Percentiles rank a stretch among this genome's conserved stretches.
Conservation (phyloP, 306 rosid genomes). For the Datisca glomerata region DNA sequence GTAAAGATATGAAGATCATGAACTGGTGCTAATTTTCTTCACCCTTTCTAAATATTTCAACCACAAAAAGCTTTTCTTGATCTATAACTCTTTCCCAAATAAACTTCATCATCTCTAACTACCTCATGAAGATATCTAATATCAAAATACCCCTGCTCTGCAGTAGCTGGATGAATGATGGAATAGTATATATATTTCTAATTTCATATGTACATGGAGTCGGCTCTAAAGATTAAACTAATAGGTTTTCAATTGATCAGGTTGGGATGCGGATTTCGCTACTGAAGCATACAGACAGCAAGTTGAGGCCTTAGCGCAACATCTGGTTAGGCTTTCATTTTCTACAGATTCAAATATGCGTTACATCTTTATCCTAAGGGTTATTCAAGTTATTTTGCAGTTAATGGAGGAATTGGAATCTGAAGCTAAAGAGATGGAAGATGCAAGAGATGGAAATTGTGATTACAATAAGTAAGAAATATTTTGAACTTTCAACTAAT, state of each 20-base stretch:
- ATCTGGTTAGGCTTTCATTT: slow-evolving; percentile 43
- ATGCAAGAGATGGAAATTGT: slow-evolving; percentile 50
- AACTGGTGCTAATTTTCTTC: no score
- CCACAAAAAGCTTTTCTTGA: no score
- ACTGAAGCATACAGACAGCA: slow-evolving; percentile 96
- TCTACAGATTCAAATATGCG: neutral
- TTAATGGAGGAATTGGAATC: slow-evolving; percentile 88
- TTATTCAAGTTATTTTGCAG: slow-evolving; percentile 18
- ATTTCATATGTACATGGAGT: no score
- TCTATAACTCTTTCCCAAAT: no score
- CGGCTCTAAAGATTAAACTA: no score
- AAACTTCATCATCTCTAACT: no score
- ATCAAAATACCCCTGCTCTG: no score
- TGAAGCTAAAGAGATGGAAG: slow-evolving; percentile 80
- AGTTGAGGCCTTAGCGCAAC: slow-evolving; percentile 92
- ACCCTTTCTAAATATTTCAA: no score
- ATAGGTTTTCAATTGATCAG: slow-evolving; percentile 28
- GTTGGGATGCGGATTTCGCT: slow-evolving; percentile 98
- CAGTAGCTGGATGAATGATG: no score
- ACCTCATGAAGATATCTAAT: no score
- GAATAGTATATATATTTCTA: no score
- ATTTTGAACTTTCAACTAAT: slow-evolving; percentile 10
- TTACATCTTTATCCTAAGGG: neutral
- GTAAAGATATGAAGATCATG: no score
- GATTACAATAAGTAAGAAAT: slow-evolving; percentile 50